phyloP scores from a whole-genome alignment of 2,329 filamentous ascomycete genomes.

The Alternaria sp. region DNA sequence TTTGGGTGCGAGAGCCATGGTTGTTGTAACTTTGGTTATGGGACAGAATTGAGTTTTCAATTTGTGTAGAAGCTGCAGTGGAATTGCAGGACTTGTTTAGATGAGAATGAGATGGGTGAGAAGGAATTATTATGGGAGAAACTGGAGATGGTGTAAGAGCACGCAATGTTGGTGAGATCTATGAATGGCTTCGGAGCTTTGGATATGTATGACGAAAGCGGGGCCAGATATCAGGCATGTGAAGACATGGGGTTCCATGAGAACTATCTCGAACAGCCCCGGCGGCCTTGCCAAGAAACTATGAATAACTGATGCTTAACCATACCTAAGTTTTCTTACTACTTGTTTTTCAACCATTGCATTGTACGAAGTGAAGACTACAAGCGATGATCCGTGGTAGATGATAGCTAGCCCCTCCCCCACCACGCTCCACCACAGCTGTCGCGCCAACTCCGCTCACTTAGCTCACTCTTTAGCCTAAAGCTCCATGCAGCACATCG shows the following conservation, averaged over 20 bases:
- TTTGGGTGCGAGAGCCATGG: conserved; percentile 76
- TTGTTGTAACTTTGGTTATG: neutral
- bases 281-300: neutral
- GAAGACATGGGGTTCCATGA: neutral
- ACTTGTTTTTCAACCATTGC: neutral
- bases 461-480: conserved; percentile 29
- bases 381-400: neutral
- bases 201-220: conserved; percentile 41
- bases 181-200: conserved; percentile 29
- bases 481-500: conserved; percentile 18
- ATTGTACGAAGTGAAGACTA: neutral
- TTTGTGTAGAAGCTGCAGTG: neutral
- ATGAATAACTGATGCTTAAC: too few species aligned
- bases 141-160: conserved; percentile 12
- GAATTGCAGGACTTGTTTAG: neutral
- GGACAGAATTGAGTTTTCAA: neutral
- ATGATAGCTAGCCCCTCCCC: conserved; percentile 21
- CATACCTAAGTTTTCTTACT: neutral
- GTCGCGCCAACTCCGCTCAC: conserved; percentile 31
- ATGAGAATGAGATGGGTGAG: neutral
- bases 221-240: conserved; percentile 9
- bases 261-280: neutral
- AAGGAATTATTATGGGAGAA: neutral
- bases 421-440: conserved; percentile 23
- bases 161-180: conserved; percentile 28